A percentile compares a stretch with the other conserved stretches of the same genome.
Evolutionary conservation across 129 eudicot genomes (phyloP).

Genomic region (Escallonia herrerae): DNA sequence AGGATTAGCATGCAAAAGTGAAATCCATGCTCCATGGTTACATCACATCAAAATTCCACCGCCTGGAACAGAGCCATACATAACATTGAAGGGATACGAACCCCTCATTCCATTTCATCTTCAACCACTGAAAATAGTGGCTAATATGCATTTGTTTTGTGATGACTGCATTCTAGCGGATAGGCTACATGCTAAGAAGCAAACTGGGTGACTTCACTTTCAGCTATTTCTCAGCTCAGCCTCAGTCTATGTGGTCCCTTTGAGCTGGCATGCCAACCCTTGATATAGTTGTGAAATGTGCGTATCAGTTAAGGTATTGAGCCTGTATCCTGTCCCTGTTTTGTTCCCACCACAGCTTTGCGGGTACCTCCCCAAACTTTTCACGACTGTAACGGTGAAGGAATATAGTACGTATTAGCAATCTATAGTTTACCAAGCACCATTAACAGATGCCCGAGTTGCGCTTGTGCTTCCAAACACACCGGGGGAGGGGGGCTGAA

Average conservation of each 20-base stretch:
- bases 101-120: no score
- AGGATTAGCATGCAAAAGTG: no score
- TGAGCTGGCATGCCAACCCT: neutral
- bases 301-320: constrained; percentile 60
- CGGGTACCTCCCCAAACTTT: constrained; percentile 79
- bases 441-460: neutral
- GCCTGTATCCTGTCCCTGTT: constrained; percentile 95
- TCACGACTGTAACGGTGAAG: constrained; percentile 52
- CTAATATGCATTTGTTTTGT: no score
- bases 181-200: neutral
- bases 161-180: constrained; percentile 2
- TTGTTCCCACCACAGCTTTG: constrained; percentile 95
- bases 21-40: no score
- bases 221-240: neutral
- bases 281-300: constrained; percentile 13
- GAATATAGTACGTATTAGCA: neutral
- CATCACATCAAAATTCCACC: constrained; percentile 14
- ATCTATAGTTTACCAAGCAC: neutral
- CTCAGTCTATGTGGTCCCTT: neutral
- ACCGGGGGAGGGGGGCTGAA: no score
- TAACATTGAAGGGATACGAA: no score
- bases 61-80: constrained; percentile 13
- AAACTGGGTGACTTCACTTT: constrained; percentile 1
- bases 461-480: neutral
- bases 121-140: no score